Evolutionary conservation across 164 flowering plant species (phyloP), one percentile per base, ranked within the genome.

Genomic region (Tetrastigma voinierianum): DNA sequence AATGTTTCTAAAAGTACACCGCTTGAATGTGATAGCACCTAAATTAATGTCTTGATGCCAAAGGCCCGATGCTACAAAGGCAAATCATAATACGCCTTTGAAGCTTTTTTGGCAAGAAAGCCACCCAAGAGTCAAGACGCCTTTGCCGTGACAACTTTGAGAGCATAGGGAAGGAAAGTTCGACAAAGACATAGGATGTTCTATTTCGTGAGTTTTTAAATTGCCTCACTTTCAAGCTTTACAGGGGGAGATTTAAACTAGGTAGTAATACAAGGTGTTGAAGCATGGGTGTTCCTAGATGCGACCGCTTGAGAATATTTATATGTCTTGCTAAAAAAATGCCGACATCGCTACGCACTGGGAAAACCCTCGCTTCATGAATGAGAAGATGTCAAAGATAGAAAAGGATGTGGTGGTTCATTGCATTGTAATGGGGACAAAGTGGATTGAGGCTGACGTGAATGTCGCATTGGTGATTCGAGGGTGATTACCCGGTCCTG

Each of bases 121-220:
- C 93, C 24, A 81, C 87, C 46, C 81, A 84, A 54, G 88, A 87
- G 2, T 75, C 81, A 18, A 96, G 98, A 92, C 51, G 72, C 77
- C 19, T 51, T 90, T 18, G 87, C 90, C 2, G 77, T 88, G 4
- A 87, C 86, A 0, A 76, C 83, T 10, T 46, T 88, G 87, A 84
- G 15, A 78, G 46, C 8, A 74, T 87, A 1, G 93, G 0, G 87
- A 82, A 44, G 96, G 94, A 84, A 70, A 64, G 81, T 93, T 6
- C 64, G 89, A 51, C 74, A 82, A 51, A 77, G 0, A 51, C 87
- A 0, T 94, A 96, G 0, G 92, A 87, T 43, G 91, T 93, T 40
- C 77, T 89, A 19, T 90, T 90, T 70, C 94, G 94, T 87, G 88
- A 0, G 76, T 70, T 2, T 90, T 85, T 72, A 86, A n/a, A n/a